Evolutionary conservation across 2,329 filamentous ascomycete genomes (phyloP), one percentile per base, ranked within the genome.

Genomic region (Talaromyces sp.): DNA sequence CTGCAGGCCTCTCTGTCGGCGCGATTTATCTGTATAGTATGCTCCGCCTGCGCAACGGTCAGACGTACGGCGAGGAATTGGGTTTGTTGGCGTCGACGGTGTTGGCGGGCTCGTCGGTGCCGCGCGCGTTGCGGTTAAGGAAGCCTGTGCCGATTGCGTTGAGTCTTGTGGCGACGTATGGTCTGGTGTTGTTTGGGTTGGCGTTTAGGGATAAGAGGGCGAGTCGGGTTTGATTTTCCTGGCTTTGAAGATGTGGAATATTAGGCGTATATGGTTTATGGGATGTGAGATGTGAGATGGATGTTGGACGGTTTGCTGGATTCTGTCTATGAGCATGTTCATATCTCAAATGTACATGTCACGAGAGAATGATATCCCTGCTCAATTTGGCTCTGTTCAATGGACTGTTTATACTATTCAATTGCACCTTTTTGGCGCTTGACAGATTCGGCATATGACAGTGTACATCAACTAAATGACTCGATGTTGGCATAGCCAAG

Each of bases 11-110:
- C 66, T 87, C 88, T 35, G 92, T 99, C 65, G 94, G 94, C 52
- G 77, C 81, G 17, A 77, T 91, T 62, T 89, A 99, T 76, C 87
- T 86, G 26, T 80, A 96, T 50, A 91, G 91, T 64, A 92, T 89
- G 65, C 87, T 90, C 70, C 89, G 92, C 61, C 87, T 96, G 64
- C 87, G 88, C 68, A 87, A 86, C 68, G 80, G 83, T 63, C 83
- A 91, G 72, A 74, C 89, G 3, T 96, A 94, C 74, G 94, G 93
- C 64, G 79, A 95, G 66, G 94, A 97, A 77, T 80, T 96, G 50
- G 90, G 89, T n/a, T 83, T 99, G 10, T 81, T 97, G 50, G 94
- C 94, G 4, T 96, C 91, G 0, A 69, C 91, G n/a, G 79, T 97
- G 27, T 83, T 99, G 38, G 93, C 84, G 2, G 92, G 91, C 21